Evolutionary conservation across 129 eudicot genomes (phyloP).

Genomic region (Helianthus annuus): DNA sequence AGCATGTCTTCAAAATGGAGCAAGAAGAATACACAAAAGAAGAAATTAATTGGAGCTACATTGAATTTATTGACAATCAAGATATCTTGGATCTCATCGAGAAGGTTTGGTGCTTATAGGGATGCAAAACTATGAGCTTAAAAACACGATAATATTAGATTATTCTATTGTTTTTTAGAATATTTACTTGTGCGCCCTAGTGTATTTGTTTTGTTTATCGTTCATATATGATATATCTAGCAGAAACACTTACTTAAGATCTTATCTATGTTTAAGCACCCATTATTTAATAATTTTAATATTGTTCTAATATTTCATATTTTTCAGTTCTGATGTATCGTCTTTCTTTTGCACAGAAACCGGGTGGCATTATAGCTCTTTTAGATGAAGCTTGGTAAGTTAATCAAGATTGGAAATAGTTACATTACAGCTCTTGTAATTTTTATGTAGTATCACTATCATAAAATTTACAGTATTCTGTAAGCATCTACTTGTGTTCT

Average conservation of each 20-base stretch:
- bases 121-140: neutral
- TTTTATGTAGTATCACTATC: neutral
- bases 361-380: slow-evolving; percentile 99
- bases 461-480: slow-evolving; percentile 5
- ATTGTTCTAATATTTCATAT: slow-evolving; percentile 10
- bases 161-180: neutral
- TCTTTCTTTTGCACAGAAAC: slow-evolving; percentile 66
- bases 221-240: slow-evolving; percentile 9
- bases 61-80: slow-evolving; percentile 93
- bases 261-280: neutral
- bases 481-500: slow-evolving; percentile 28
- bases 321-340: slow-evolving; percentile 26
- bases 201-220: neutral
- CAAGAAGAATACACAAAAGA: slow-evolving; percentile 99
- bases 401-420: neutral
- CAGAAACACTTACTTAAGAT: neutral
- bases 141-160: slow-evolving; percentile 14
- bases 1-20: slow-evolving; percentile 99
- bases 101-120: slow-evolving; percentile 59
- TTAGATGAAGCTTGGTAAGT: slow-evolving; percentile 99
- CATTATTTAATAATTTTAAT: neutral
- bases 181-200: neutral
- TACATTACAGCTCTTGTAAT: slow-evolving; percentile 16
- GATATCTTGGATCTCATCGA: slow-evolving; percentile 96
- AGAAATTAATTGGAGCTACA: slow-evolving; percentile 98